Base-by-base conservation (phyloP, 1,284 basidiomycete species). In the Marasmius oreades region DNA sequence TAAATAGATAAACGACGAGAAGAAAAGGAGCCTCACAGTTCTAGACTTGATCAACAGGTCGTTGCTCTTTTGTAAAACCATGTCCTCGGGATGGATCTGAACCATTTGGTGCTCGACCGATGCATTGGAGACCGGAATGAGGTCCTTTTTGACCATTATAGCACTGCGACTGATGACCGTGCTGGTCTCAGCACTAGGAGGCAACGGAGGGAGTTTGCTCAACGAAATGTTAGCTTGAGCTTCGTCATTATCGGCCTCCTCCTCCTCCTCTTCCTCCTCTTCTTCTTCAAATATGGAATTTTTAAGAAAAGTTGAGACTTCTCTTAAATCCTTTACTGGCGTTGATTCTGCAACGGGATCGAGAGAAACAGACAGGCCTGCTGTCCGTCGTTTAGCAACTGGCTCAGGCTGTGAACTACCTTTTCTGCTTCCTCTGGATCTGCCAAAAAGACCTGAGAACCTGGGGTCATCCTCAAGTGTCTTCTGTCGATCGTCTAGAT, bases 371-470 rank as follows among this genome's bases (percentile, higher is more conserved):
- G 43, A 51, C 10, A 23, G 16, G 23, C 6, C 18, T 26, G 39
- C 34, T 28, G 43, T 18, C 12, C 16, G 64, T 50, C 58, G 51
- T 11, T 12, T 56, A 39, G 37, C 31, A 16, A 53, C 50, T 46
- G 47, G 23, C 39, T 31, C 59, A 1, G 78, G 76, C 61, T 77
- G 79, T 8, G 72, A 69, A 50, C 72, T 77, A 57, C 73, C 73
- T 61, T 72, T 75, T 44, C 72, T 70, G 58, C 73, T 73, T 61
- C 72, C 75, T 44, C 72, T 71, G 62, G 73, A 69, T 20, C 68
- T 64, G n/a, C 69, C 66, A 59, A 74, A 84, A n/a, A 86, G 69
- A 14, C 85, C 84, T 6, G 77, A 60, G 63, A 85, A 86, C 0
- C 58, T 63, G 11, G 82, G 77, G 52, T 84, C 70, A 20, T 81